Percentiles rank a stretch among this genome's conserved stretches.
Evolutionary conservation across 2,329 filamentous ascomycete genomes (phyloP).

Genomic region (Aspergillus alliaceus): DNA sequence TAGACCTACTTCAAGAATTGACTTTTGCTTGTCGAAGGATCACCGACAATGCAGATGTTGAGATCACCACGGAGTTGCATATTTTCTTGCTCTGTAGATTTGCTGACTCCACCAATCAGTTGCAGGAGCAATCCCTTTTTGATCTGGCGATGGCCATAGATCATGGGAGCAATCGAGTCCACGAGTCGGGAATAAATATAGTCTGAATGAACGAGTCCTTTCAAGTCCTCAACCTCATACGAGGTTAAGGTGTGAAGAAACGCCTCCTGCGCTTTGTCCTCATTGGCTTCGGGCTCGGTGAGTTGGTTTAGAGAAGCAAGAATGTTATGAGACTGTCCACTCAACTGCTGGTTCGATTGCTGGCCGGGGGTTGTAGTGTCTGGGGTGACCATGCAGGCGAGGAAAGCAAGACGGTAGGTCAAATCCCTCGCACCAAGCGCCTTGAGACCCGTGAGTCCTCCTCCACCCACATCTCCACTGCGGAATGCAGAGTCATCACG

Average conservation of each 20-base stretch:
- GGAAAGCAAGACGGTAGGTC: constrained; percentile 93
- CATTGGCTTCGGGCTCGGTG: constrained; percentile 67
- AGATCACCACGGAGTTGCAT: constrained; percentile 96
- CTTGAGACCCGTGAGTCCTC: constrained; percentile 84
- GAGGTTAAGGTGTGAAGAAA: constrained; percentile 83
- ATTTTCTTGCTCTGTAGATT: constrained; percentile 79
- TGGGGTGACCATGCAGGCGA: constrained; percentile 92
- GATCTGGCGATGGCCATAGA: constrained; percentile 95
- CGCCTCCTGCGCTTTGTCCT: constrained; percentile 84
- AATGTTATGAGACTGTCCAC: constrained; percentile 77
- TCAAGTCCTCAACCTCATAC: constrained; percentile 86
- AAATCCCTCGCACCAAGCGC: constrained; percentile 90
- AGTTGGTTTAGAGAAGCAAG: constrained; percentile 78
- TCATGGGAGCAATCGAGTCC: constrained; percentile 91
- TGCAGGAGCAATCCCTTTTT: constrained; percentile 96
- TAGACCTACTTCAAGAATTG: constrained; percentile 78
- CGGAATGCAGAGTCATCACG: constrained; percentile 77
- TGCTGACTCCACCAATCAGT: constrained; percentile 92
- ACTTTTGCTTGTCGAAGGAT: constrained; percentile 95
- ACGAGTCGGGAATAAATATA: constrained; percentile 93
- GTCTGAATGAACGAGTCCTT: constrained; percentile 89
- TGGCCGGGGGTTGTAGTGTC: constrained; percentile 81
- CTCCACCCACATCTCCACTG: constrained; percentile 77
- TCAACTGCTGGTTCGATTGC: constrained; percentile 65
- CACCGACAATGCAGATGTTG: constrained; percentile 97